Base-by-base conservation (phyloP, 139 green algal species). In the Chlorella sp. region DNA sequence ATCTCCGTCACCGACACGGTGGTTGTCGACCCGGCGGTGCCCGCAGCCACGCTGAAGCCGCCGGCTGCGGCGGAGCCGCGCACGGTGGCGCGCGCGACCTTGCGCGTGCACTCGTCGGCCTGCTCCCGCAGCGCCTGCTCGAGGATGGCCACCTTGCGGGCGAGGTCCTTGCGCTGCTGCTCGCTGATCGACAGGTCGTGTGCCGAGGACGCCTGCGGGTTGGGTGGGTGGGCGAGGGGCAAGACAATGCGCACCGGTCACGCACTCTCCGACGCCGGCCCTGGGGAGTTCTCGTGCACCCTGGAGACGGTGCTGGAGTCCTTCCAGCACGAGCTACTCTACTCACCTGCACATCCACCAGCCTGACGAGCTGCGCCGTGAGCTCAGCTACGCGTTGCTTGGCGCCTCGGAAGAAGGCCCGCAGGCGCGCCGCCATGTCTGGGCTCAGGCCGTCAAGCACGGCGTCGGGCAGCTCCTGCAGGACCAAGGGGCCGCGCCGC, bases 311-410 rank as follows among this genome's bases (percentile, higher is more conserved):
- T 32, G 35, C 33, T 31, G 14, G 6, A 3, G 4, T n/a, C 33
- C 35, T n/a, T n/a, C n/a, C n/a, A n/a, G n/a, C n/a, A n/a, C n/a
- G n/a, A n/a, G n/a, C n/a, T n/a, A n/a, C 32, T 33, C 17, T 34
- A 14, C 61, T 27, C 31, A 67, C 71, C 30, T 76, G 71, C 62
- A 76, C 61, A 62, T 76, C 71, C 60, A 76, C 71, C 34, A 76
- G 62, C 27, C 32, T 6, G 30, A 76, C 61, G 27, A 76, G 71
- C 61, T 76, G 71, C 14, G 34, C 24, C 5, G 61, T 76, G 33
- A 76, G 30, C 2, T 27, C 60, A 3, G 30, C 55, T 22, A 76
- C 35, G 2, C 61, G 61, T 31, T 34, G 27, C 35, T 76, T 67
- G 36, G 59, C 62, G 4, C 55, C 59, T 2, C 70, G 70, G 6